Evolutionary conservation across 768 basidiomycete species (phyloP).

Genomic region (Cubamyces sp.): DNA sequence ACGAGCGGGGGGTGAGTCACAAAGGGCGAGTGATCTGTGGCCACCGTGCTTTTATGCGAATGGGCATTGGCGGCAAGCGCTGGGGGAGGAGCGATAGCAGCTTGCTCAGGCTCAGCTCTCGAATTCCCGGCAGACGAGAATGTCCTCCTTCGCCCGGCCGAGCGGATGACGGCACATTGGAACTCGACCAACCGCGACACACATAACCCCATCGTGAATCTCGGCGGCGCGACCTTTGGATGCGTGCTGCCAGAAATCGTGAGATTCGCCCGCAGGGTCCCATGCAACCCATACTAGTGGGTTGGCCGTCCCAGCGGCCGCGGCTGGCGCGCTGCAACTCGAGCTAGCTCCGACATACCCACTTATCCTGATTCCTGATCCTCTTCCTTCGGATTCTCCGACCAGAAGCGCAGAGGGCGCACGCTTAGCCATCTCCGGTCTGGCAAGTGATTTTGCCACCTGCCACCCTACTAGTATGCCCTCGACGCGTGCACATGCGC

Average conservation of each 20-base stretch:
- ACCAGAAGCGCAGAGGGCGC: slow-evolving; percentile 14
- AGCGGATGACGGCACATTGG: slow-evolving; percentile 1
- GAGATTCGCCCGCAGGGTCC: slow-evolving; percentile 5
- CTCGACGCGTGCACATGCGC: background rate
- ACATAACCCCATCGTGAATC: background rate
- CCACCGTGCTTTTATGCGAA: slow-evolving; percentile 27
- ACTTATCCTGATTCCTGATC: slow-evolving; percentile 4
- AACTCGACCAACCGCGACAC: background rate
- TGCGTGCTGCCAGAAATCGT: slow-evolving; percentile 2
- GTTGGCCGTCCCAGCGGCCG: background rate
- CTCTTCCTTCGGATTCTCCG: slow-evolving; percentile 9
- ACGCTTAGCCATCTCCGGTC: slow-evolving; percentile 11
- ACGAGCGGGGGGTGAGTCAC: slow-evolving; percentile 24
- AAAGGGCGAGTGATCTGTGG: slow-evolving; percentile 14
- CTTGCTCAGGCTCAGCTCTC: background rate
- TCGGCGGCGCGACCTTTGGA: slow-evolving; percentile 13
- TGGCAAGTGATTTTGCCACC: slow-evolving; percentile 12
- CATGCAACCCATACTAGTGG: too few species aligned
- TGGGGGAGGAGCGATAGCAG: slow-evolving; percentile 16
- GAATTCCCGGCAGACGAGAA: background rate
- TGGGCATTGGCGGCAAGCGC: slow-evolving; percentile 18
- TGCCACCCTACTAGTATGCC: background rate
- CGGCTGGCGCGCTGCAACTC: background rate
- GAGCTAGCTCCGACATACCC: too few species aligned
- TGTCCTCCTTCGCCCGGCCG: background rate